A percentile compares a stretch with the other conserved stretches of the same genome.
These are phyloP conservation scores for Botrytis fabae DNA, from an alignment of 2,329 filamentous ascomycete genomes.

Conservation along the genomic window DNA sequence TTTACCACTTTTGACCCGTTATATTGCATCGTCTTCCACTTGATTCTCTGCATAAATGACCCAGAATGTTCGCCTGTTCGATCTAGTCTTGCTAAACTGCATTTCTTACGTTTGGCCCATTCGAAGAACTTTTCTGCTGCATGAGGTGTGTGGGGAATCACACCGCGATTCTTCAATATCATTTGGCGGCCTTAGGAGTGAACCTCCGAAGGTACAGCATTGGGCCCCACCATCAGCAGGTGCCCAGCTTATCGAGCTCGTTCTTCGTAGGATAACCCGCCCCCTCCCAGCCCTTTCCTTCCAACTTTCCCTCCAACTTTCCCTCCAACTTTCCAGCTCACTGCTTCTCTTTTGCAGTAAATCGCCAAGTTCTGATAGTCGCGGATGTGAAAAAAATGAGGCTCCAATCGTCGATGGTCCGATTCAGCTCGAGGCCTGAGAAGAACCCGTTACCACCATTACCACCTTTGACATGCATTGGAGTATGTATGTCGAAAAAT, in stretches of 20 bases:
- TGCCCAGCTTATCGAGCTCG: neutral
- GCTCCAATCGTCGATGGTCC: neutral
- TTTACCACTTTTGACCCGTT: neutral
- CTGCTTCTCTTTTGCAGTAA: neutral
- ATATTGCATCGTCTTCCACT: conserved; percentile 16
- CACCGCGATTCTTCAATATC: neutral
- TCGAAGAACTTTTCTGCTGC: conserved; percentile 16
- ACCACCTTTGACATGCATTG: conserved; percentile 10
- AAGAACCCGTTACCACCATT: conserved; percentile 2
- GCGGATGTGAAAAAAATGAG: neutral
- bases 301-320: neutral
- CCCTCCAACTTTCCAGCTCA: neutral
- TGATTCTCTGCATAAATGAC: conserved; percentile 1
- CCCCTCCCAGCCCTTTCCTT: neutral
- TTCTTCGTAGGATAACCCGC: neutral
- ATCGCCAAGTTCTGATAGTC: neutral
- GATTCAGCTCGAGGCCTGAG: conserved; percentile 14
- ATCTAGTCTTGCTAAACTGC: neutral
- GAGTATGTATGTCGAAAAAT: neutral
- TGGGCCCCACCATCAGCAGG: neutral
- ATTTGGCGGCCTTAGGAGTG: conserved; percentile 2
- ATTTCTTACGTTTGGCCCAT: neutral
- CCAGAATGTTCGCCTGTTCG: neutral
- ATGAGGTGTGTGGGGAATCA: conserved; percentile 21
- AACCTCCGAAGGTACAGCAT: neutral